Conservation (phyloP, 805 yeast species). For the Candida multigemmis region DNA sequence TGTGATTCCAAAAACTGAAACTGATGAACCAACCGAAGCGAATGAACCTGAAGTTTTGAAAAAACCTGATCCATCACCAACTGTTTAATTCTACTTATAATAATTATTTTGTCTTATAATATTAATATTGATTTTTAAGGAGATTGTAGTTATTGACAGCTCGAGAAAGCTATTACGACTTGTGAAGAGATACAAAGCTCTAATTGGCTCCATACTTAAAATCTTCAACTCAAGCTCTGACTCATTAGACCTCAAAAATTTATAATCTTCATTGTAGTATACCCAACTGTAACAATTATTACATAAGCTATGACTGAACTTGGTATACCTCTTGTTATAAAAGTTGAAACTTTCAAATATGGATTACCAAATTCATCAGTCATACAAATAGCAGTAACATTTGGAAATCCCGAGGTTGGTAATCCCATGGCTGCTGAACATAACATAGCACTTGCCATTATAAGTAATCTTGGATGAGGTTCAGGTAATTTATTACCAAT, state of each 20-base stretch:
- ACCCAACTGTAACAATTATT: constrained; percentile 74
- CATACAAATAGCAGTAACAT: constrained; percentile 93
- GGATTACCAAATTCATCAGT: constrained; percentile 89
- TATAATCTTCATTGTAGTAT: constrained; percentile 47
- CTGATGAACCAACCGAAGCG: too few species aligned
- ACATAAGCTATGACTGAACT: constrained; percentile 68
- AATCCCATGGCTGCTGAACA: constrained; percentile 97
- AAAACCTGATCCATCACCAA: constrained; percentile 1
- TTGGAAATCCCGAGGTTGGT: constrained; percentile 97
- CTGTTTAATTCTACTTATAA: constrained; percentile 1
- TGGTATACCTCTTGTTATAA: constrained; percentile 88
- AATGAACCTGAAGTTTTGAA: too few species aligned
- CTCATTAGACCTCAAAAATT: constrained; percentile 12
- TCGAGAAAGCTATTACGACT: not conserved
- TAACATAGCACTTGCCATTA: constrained; percentile 54
- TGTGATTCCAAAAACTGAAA: not conserved
- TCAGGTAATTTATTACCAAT: constrained; percentile 69
- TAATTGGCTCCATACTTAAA: not conserved
- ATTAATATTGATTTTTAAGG: not conserved
- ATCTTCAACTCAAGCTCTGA: not conserved
- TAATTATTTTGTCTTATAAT: constrained; percentile 1
- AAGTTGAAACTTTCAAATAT: constrained; percentile 77
- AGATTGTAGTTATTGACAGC: not conserved
- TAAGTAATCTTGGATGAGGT: constrained; percentile 80
- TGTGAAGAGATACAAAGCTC: not conserved